Base-by-base conservation (phyloP, 2,329 filamentous ascomycete species). In the Trichoderma simmonsii region DNA sequence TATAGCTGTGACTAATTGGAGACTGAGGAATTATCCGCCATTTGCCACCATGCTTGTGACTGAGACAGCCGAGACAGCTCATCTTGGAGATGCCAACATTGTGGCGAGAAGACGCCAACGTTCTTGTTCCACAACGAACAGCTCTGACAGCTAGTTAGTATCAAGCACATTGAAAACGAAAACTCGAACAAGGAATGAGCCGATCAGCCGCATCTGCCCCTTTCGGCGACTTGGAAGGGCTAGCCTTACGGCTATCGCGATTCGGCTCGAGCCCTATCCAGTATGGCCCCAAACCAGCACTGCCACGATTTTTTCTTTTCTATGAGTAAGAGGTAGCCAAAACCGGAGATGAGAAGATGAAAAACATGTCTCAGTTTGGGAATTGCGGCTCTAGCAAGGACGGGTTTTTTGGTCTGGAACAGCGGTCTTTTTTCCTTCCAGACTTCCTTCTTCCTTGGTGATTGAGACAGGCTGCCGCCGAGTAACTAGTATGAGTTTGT, bases 161-260 rank as follows among this genome's bases (percentile, higher is more conserved):
- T 51, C 6, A 65, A 65, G 12, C 39, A 9, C n/a, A 34, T 66
- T 9, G 28, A 28, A 28, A 56, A 65, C 43, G 34, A 36, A n/a
- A 59, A 67, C 28, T 57, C 64, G 51, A 59, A 24, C 64, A 54
- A 54, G 48, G 48, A 54, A 24, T 24, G n/a, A 54, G 48, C 48
- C 48, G 48, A 54, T 54, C 48, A 28, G 67, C 67, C 67, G 67
- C 48, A 54, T 62, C 67, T 62, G 18, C 15, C 60, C 39, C 67
- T 62, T 54, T 69, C 65, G 56, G 65, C 36, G 56, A 30, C 57
- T 70, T 34, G 21, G 24, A 54, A 28, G 7, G 65, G 65, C 57
- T 70, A 70, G 57, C 21, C 66, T 30, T 39, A 54, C 57, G 57
- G 57, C 57, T 70, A 36, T 62, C 57, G 67, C 67, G 57, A 69